Conservation (phyloP, 2,329 filamentous ascomycete genomes). For the Cladophialophora carrionii region DNA sequence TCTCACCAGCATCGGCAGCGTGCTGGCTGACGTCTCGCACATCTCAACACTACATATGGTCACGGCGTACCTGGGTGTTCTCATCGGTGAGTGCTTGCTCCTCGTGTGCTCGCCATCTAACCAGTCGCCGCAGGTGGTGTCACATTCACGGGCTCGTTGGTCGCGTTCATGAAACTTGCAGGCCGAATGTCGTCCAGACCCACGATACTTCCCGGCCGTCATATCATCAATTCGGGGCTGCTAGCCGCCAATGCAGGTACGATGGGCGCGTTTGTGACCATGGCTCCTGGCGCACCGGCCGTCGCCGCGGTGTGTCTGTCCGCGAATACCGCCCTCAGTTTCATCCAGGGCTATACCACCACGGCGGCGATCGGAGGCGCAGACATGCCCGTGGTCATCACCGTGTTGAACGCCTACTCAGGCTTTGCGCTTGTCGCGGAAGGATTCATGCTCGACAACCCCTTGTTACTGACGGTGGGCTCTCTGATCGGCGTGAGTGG, state of each 20-base stretch:
- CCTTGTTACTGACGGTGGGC: conserved; percentile 80
- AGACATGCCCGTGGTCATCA: conserved; percentile 91
- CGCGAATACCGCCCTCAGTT: conserved; percentile 76
- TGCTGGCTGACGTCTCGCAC: conserved; percentile 69
- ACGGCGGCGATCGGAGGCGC: conserved; percentile 89
- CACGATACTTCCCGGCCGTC: conserved; percentile 71
- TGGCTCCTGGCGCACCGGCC: conserved; percentile 76
- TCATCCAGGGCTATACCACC: conserved; percentile 84
- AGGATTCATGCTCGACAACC: conserved; percentile 88
- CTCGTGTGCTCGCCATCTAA: conserved; percentile 1
- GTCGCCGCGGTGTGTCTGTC: conserved; percentile 78
- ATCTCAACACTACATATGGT: conserved; percentile 80
- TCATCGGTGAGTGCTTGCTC: conserved; percentile 63
- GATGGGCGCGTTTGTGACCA: conserved; percentile 79
- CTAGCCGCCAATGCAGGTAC: conserved; percentile 77
- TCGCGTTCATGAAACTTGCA: conserved; percentile 85
- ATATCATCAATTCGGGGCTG: conserved; percentile 73
- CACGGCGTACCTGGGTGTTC: conserved; percentile 80
- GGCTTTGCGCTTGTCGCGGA: conserved; percentile 89
- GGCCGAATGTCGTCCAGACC: conserved; percentile 81
- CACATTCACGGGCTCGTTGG: conserved; percentile 87
- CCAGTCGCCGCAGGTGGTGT: conserved; percentile 62
- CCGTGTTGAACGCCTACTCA: conserved; percentile 86
- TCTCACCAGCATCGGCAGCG: conserved; percentile 83
- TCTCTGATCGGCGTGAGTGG: conserved; percentile 86